Evolutionary conservation across 1,139 yeast species (phyloP).

Genomic region (Nakaseomyces bracarensis): DNA sequence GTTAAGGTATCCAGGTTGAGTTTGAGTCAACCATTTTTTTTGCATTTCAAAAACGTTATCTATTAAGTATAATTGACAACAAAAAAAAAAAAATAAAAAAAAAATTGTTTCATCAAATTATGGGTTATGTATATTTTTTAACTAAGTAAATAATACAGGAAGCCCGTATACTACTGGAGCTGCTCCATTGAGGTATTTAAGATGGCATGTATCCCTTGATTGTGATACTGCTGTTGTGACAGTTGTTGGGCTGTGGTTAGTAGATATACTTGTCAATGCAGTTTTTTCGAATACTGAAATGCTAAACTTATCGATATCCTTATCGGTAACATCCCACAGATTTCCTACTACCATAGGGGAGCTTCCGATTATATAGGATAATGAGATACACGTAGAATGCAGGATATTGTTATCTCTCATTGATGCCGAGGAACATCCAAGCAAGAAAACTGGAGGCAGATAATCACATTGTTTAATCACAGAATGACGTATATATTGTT

Average conservation of each 20-base stretch:
- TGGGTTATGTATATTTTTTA: too few relatives aligned
- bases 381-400: slow-evolving; percentile 70
- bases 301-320: slow-evolving; percentile 80
- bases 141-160: slow-evolving; percentile 38
- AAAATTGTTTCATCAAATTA: too few relatives aligned
- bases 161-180: slow-evolving; percentile 76
- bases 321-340: slow-evolving; percentile 96
- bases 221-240: slow-evolving; percentile 39
- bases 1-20: too few relatives aligned
- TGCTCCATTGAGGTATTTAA: slow-evolving; percentile 66
- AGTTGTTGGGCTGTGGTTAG: slow-evolving; percentile 7
- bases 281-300: slow-evolving; percentile 48
- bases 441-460: slow-evolving; percentile 64
- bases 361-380: slow-evolving; percentile 70
- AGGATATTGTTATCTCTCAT: slow-evolving; percentile 51
- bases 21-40: too few relatives aligned
- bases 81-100: too few relatives aligned
- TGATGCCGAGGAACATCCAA: slow-evolving; percentile 89
- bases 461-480: slow-evolving; percentile 38
- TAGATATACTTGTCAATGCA: slow-evolving; percentile 38
- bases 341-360: slow-evolving; percentile 78
- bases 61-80: too few relatives aligned
- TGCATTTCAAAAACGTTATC: too few relatives aligned
- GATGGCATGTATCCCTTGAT: slow-evolving; percentile 56
- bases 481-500: slow-evolving; percentile 56